phyloP scores from a whole-genome alignment of 495 filamentous ascomycete genomes.

The Cercophora sp. region DNA sequence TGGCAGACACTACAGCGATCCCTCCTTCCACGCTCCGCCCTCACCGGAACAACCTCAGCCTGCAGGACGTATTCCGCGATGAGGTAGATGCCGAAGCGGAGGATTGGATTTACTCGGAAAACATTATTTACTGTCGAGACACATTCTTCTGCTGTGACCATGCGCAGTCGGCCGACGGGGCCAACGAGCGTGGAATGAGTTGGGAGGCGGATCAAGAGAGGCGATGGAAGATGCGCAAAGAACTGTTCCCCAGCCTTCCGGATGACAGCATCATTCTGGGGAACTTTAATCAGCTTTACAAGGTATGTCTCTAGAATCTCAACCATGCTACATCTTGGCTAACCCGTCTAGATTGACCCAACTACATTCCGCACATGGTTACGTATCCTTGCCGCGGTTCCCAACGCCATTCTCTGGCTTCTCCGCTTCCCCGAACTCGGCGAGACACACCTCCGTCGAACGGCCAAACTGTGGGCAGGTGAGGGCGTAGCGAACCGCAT shows the following conservation, averaged over 20 bases:
- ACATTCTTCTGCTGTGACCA: constrained; percentile 99
- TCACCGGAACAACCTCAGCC: constrained; percentile 64
- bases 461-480: constrained; percentile 78
- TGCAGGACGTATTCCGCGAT: constrained; percentile 69
- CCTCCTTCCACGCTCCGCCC: constrained; percentile 78
- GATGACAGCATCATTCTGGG: constrained; percentile 89
- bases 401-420: constrained; percentile 91
- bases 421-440: constrained; percentile 94
- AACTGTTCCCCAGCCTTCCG: constrained; percentile 78
- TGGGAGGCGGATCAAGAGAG: constrained; percentile 85
- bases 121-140: constrained; percentile 89
- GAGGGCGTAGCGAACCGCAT: constrained; percentile 85
- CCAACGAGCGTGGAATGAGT: constrained; percentile 55
- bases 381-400: constrained; percentile 80
- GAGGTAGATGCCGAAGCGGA: constrained; percentile 59
- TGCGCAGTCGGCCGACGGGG: constrained; percentile 82
- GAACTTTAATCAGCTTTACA: constrained; percentile 99
- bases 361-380: constrained; percentile 97
- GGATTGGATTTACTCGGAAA: constrained; percentile 95
- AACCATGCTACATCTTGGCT: background rate
- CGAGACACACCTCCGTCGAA: constrained; percentile 76
- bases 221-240: constrained; percentile 92
- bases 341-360: constrained; percentile 77
- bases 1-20: constrained; percentile 85
- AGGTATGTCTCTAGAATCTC: constrained; percentile 54